These are phyloP conservation scores for Forsythia viridissima DNA, from an alignment of 257 asterid species.

Conservation along the genomic window DNA sequence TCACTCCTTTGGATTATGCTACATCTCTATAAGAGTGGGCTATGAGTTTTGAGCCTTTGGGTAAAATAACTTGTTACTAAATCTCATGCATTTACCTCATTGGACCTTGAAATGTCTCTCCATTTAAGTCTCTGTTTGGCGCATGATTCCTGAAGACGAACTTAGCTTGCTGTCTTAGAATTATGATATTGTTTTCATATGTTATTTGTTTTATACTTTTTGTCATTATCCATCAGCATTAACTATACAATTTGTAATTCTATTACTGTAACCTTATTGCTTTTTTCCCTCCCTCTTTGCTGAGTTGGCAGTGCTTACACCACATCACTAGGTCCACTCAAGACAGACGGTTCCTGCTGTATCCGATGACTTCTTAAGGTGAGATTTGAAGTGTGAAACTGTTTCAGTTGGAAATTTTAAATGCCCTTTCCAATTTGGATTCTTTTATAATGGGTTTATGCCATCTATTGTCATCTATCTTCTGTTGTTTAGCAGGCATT, in stretches of 20 bases:
- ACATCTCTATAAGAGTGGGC: background rate
- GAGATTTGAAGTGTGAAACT: background rate
- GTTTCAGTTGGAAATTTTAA: background rate
- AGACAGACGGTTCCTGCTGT: conserved; percentile 4
- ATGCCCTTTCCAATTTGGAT: background rate
- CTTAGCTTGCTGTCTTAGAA: background rate
- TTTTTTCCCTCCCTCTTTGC: background rate
- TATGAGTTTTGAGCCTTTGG: background rate
- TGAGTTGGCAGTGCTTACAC: conserved; percentile 3
- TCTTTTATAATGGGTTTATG: background rate
- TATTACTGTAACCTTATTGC: background rate
- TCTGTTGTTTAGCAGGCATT: background rate
- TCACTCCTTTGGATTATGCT: background rate
- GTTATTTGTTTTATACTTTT: background rate
- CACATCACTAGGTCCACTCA: background rate
- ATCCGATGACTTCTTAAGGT: background rate
- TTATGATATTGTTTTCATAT: background rate
- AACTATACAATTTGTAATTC: background rate
- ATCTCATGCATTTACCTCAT: background rate
- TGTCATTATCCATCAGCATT: conserved; percentile 19
- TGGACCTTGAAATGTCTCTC: background rate
- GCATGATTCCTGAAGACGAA: background rate
- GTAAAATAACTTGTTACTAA: background rate
- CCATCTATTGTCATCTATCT: background rate
- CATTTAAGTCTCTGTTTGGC: background rate